A percentile compares a stretch with the other conserved stretches of the same genome.
Evolutionary conservation across 257 asterid species (phyloP).

Genomic region (Primulina huaijiensis): DNA sequence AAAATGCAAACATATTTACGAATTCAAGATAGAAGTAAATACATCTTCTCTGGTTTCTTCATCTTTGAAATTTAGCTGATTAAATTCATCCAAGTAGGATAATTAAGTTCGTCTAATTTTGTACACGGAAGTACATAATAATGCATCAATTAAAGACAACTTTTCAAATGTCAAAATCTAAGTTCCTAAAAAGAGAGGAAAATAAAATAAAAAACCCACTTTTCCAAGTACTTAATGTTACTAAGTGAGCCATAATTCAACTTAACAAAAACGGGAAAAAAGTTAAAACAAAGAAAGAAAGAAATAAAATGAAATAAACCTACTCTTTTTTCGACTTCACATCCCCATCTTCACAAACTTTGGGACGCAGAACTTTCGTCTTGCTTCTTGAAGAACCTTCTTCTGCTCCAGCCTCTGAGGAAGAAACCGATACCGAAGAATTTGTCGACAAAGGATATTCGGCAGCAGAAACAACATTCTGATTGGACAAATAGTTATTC

Average conservation of each 20-base stretch:
- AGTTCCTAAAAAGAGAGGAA: not conserved
- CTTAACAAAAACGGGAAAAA: not conserved
- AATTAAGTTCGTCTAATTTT: not conserved
- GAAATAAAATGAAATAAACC: conserved; percentile 22
- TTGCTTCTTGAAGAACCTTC: conserved; percentile 59
- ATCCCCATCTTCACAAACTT: conserved; percentile 45
- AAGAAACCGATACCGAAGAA: conserved; percentile 54
- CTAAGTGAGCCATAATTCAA: not conserved
- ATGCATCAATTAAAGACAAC: conserved; percentile 17
- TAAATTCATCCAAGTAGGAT: not conserved
- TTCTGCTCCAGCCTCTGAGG: conserved; percentile 58
- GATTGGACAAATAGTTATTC: conserved; percentile 9
- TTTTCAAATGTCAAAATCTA: conserved; percentile 18
- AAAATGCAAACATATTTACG: not conserved
- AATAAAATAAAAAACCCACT: not conserved
- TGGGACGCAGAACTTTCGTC: conserved; percentile 25
- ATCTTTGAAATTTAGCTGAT: not conserved
- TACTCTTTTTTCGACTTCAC: conserved; percentile 63
- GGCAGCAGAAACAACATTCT: conserved; percentile 13
- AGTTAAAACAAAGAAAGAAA: not conserved
- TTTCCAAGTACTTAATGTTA: not conserved
- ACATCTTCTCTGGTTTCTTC: not conserved
- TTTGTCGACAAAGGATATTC: conserved; percentile 36
- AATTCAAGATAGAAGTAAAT: not conserved
- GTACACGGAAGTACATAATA: conserved; percentile 11